Evolutionary conservation across 371 early-diverging fungal species (phyloP), one percentile per base, ranked within the genome.

Genomic region (Parasitella parasitica): DNA sequence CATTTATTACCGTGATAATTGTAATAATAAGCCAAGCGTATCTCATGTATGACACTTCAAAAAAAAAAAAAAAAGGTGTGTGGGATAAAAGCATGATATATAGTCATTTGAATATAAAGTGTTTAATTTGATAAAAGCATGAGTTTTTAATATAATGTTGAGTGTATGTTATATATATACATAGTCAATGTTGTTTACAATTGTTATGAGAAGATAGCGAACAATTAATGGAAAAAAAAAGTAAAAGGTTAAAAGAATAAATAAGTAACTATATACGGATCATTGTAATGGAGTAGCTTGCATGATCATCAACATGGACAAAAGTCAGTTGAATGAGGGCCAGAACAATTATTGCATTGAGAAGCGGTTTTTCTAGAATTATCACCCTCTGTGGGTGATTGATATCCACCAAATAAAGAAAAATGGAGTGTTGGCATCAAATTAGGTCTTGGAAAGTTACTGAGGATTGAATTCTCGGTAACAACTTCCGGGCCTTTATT

Each of bases 271-370:
- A 32, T 37, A 18, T 28, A 39, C 18, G 30, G 11, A 49, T 27
- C n/a, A n/a, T 52, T 20, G 20, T 22, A 22, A 24, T 4, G 22
- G 11, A 11, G 4, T 9, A 24, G 20, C 11, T 13, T 46, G 20
- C 24, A 20, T 22, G 24, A 11, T 32, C 46, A 7, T 51, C 68
- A 81, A 53, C 81, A 81, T 48, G 81, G 81, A 51, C 81, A 80
- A 53, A 77, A 80, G 30, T 75, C 74, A 27, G 80, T 77, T 18
- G 74, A 72, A 61, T 80, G 80, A 57, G 81, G 81, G 35, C 81
- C 81, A 64, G 76, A 70, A 36, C 81, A 81, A 58, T 76, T 81
- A 49, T 59, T 64, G 57, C 81, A 81, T 28, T 64, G 51, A 13
- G 62, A 63, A 37, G 60, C 46, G 20, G 54, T 27, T 39, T 34